phyloP scores from a whole-genome alignment of 2,329 filamentous ascomycete genomes.

The Emmonsia crescens region DNA sequence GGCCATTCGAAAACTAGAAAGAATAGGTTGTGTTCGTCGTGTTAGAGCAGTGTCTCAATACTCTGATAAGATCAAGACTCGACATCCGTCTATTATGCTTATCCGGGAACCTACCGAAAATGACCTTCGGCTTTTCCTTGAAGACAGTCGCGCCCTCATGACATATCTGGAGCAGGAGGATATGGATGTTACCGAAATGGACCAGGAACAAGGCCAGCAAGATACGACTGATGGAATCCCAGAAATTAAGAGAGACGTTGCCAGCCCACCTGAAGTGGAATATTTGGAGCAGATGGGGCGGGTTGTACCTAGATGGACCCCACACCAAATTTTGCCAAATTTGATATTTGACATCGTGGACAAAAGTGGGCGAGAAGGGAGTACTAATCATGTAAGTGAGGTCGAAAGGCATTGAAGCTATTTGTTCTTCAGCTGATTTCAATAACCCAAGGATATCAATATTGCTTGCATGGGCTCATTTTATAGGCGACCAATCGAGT shows the following conservation, averaged over 20 bases:
- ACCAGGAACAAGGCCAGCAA: constrained; percentile 23
- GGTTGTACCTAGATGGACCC: constrained; percentile 43
- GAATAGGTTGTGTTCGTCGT: constrained; percentile 35
- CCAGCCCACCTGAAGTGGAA: constrained; percentile 11
- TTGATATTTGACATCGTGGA: constrained; percentile 41
- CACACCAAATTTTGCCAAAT: constrained; percentile 43
- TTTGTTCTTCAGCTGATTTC: constrained; percentile 1
- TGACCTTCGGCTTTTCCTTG: constrained; percentile 32
- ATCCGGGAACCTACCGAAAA: constrained; percentile 30
- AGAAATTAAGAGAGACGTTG: constrained; percentile 1
- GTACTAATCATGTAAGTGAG: constrained; percentile 35
- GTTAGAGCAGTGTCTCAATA: constrained; percentile 35
- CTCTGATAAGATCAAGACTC: constrained; percentile 22
- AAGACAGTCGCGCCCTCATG: constrained; percentile 22
- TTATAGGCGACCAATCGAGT: constrained; percentile 46
- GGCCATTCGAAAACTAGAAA: constrained; percentile 35
- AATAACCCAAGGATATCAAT: constrained; percentile 28
- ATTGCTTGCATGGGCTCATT: constrained; percentile 38
- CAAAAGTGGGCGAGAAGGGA: constrained; percentile 37
- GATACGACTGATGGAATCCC: constrained; percentile 12
- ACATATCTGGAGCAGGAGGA: constrained; percentile 21
- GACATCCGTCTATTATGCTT: constrained; percentile 35
- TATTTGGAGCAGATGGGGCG: constrained; percentile 24
- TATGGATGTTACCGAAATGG: constrained; percentile 18
- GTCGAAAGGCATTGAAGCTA: not conserved